These are phyloP conservation scores for Phytophthora chlamydospora DNA, from an alignment of 352 stramenopile genomes.

Conservation along the genomic window DNA sequence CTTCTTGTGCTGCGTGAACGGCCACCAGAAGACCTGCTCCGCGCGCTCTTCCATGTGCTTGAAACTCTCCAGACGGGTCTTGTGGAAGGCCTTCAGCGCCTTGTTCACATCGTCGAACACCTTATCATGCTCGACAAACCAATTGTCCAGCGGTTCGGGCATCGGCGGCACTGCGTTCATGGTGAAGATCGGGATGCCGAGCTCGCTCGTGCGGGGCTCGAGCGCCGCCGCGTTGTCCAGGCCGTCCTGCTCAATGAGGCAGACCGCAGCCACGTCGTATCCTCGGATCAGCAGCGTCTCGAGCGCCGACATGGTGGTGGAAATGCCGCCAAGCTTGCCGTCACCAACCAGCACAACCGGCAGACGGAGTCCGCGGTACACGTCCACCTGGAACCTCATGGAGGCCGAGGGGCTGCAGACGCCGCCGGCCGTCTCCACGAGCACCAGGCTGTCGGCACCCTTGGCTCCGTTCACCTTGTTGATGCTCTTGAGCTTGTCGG, in stretches of 20 bases:
- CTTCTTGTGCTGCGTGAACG: conserved; percentile 93
- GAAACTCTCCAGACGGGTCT: conserved; percentile 56
- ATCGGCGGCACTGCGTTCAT: conserved; percentile 76
- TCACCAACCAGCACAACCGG: conserved; percentile 96
- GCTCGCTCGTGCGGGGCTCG: conserved; percentile 58
- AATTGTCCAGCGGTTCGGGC: conserved; percentile 73
- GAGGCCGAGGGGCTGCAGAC: conserved; percentile 91
- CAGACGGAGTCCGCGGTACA: conserved; percentile 91
- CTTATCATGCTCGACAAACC: conserved; percentile 57
- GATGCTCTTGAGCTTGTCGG: conserved; percentile 52
- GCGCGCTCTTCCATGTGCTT: conserved; percentile 61
- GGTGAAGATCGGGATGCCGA: conserved; percentile 79
- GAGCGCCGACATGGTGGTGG: conserved; percentile 92
- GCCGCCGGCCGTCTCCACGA: conserved; percentile 96
- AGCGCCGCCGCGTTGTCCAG: conserved; percentile 75
- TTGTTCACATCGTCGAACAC: conserved; percentile 62
- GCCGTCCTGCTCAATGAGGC: conserved; percentile 80
- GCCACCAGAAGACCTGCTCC: conserved; percentile 92
- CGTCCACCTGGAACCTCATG: conserved; percentile 92
- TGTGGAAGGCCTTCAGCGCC: conserved; percentile 61
- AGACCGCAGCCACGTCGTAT: conserved; percentile 91
- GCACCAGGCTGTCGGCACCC: conserved; percentile 55
- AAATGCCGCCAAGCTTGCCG: conserved; percentile 96
- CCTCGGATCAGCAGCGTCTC: conserved; percentile 93
- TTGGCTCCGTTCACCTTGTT: conserved; percentile 33